Conservation (phyloP, 2,329 filamentous ascomycete genomes). For the Arachnomyces sp. region DNA sequence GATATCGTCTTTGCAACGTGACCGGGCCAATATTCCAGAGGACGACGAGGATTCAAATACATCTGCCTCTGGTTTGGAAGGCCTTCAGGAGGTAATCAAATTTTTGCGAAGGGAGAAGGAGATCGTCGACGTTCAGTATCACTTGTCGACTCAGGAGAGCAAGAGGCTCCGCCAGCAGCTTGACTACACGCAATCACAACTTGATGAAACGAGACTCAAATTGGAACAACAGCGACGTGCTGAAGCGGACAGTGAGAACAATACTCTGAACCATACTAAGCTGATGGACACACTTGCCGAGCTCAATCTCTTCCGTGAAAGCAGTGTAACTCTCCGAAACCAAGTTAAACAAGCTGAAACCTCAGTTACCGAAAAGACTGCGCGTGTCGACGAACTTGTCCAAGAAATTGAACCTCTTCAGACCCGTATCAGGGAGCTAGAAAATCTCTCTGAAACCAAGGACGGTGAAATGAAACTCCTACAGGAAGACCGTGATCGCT, state of each 20-base stretch:
- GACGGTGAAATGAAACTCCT: slow-evolving; percentile 84
- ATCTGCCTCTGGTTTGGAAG: slow-evolving; percentile 56
- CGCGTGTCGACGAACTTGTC: slow-evolving; percentile 66
- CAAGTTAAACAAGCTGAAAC: slow-evolving; percentile 74
- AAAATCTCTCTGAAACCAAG: slow-evolving; percentile 71
- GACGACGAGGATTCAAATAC: slow-evolving; percentile 41
- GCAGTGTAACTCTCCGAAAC: slow-evolving; percentile 80
- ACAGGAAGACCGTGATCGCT: slow-evolving; percentile 84
- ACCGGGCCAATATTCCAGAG: slow-evolving; percentile 54
- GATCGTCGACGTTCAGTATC: slow-evolving; percentile 93
- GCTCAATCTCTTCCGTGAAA: slow-evolving; percentile 91
- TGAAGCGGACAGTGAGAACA: slow-evolving; percentile 64
- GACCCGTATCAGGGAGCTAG: slow-evolving; percentile 69
- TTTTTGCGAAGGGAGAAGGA: slow-evolving; percentile 95
- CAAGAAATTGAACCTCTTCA: slow-evolving; percentile 75
- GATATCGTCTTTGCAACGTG: slow-evolving; percentile 71
- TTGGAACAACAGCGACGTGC: slow-evolving; percentile 80
- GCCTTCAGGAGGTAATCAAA: slow-evolving; percentile 80
- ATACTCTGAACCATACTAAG: slow-evolving; percentile 73
- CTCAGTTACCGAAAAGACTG: slow-evolving; percentile 65
- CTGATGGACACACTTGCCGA: slow-evolving; percentile 93
- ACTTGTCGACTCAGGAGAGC: slow-evolving; percentile 77
- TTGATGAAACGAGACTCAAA: slow-evolving; percentile 82
- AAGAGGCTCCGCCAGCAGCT: slow-evolving; percentile 87
- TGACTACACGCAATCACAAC: slow-evolving; percentile 75